Conservation (phyloP, 768 basidiomycete genomes). For the Hericium alpestre region DNA sequence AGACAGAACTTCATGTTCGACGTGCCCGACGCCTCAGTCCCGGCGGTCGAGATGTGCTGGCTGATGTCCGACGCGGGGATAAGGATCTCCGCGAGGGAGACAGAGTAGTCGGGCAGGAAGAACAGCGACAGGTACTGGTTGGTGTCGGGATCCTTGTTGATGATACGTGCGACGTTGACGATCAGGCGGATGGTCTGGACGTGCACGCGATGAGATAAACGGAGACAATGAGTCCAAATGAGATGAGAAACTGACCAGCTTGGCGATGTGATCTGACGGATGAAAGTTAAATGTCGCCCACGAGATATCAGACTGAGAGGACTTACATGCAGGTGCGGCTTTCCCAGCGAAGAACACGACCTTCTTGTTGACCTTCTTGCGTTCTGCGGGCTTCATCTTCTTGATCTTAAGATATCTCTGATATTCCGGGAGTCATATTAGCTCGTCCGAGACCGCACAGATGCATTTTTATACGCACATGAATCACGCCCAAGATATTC, state of each 20-base stretch:
- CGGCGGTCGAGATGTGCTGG: conserved; percentile 96
- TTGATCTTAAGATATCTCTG: conserved; percentile 80
- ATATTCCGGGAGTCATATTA: background rate
- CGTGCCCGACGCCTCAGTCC: conserved; percentile 80
- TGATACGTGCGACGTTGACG: conserved; percentile 73
- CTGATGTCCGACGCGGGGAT: conserved; percentile 91
- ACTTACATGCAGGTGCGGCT: conserved; percentile 84
- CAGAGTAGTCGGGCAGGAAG: conserved; percentile 95
- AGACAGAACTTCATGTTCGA: conserved; percentile 87
- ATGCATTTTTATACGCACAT: conserved; percentile 35
- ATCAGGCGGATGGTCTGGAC: conserved; percentile 81
- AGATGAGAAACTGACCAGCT: conserved; percentile 41
- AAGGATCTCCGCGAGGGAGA: conserved; percentile 71
- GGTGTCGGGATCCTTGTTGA: conserved; percentile 81
- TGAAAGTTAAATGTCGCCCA: conserved; percentile 6
- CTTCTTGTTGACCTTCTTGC: conserved; percentile 72
- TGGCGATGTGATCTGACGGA: conserved; percentile 73
- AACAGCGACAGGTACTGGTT: conserved; percentile 78
- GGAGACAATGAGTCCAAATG: background rate
- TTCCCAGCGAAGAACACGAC: conserved; percentile 98
- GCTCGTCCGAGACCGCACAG: background rate
- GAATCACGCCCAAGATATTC: conserved; percentile 85
- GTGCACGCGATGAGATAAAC: conserved; percentile 1
- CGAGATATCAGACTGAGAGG: background rate
- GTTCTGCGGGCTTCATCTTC: conserved; percentile 62